Conservation (phyloP, 2,329 filamentous ascomycete species). For the Cladophialophora exuberans region DNA sequence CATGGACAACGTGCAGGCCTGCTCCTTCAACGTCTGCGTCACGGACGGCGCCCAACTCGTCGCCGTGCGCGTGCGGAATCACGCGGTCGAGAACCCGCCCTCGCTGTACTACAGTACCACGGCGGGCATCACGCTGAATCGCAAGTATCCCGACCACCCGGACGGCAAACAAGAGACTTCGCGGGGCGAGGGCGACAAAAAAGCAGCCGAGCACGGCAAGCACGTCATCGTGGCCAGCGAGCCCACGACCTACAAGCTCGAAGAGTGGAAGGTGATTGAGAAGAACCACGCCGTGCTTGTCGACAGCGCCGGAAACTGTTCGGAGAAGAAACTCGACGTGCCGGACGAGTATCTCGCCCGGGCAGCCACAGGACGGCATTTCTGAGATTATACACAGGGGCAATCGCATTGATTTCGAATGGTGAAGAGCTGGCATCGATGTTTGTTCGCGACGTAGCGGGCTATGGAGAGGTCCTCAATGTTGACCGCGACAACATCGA, state of each 20-base stretch:
- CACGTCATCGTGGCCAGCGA: conserved; percentile 57
- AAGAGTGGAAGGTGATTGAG: conserved; percentile 54
- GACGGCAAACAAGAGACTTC: conserved; percentile 41
- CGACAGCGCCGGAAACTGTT: conserved; percentile 40
- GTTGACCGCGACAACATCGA: too few species aligned
- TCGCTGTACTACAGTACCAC: conserved; percentile 55
- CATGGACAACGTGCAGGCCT: conserved; percentile 46
- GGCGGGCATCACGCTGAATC: conserved; percentile 57
- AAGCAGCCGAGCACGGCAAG: conserved; percentile 48
- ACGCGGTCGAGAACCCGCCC: conserved; percentile 55
- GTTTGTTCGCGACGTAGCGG: neutral
- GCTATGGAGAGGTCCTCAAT: too few species aligned
- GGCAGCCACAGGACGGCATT: conserved; percentile 23
- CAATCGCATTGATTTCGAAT: too few species aligned
- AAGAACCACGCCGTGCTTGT: conserved; percentile 52
- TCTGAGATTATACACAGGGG: conserved; percentile 8
- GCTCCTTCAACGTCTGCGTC: conserved; percentile 56
- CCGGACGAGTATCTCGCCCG: conserved; percentile 18
- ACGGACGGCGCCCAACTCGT: conserved; percentile 56
- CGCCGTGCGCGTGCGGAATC: conserved; percentile 58
- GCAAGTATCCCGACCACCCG: conserved; percentile 55
- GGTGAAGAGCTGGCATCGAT: neutral
- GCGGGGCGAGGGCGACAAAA: conserved; percentile 41
- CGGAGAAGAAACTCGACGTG: conserved; percentile 16
- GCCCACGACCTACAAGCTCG: conserved; percentile 56